These are phyloP conservation scores for Aspergillus panamensis DNA, from an alignment of 495 filamentous ascomycete genomes.

Conservation along the genomic window DNA sequence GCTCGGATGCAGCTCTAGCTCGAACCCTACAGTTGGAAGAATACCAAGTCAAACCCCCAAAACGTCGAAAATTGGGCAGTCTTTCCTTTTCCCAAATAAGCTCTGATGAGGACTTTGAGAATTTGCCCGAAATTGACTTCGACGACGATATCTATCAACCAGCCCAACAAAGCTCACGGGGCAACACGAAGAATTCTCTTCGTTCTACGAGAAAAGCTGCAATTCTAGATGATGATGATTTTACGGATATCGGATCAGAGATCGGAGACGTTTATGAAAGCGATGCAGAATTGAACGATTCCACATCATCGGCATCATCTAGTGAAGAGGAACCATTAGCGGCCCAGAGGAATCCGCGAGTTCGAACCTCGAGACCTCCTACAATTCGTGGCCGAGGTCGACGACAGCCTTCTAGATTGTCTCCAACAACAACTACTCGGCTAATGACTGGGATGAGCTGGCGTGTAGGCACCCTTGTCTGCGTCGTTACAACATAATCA, in stretches of 20 bases:
- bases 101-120: conserved; percentile 14
- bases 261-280: conserved; percentile 13
- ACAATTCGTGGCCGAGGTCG: conserved; percentile 1
- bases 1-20: conserved; percentile 55
- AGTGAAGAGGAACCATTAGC: conserved; percentile 13
- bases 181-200: conserved; percentile 19
- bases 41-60: conserved; percentile 38
- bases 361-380: neutral
- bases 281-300: conserved; percentile 8
- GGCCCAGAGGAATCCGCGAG: conserved; percentile 2
- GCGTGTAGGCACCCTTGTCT: conserved; percentile 30
- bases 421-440: neutral
- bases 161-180: conserved; percentile 14
- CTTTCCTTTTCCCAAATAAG: conserved; percentile 7
- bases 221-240: conserved; percentile 12
- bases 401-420: neutral
- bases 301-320: conserved; percentile 8
- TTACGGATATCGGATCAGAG: conserved; percentile 10
- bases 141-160: conserved; percentile 16
- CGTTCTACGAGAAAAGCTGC: conserved; percentile 1
- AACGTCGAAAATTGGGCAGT: conserved; percentile 26
- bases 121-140: conserved; percentile 23
- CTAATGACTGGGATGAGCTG: conserved; percentile 22
- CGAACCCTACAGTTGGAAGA: conserved; percentile 60
- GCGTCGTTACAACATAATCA: neutral